Evolutionary conservation across 2,329 filamentous ascomycete species (phyloP).

Genomic region (Trichoderma harzianum): DNA sequence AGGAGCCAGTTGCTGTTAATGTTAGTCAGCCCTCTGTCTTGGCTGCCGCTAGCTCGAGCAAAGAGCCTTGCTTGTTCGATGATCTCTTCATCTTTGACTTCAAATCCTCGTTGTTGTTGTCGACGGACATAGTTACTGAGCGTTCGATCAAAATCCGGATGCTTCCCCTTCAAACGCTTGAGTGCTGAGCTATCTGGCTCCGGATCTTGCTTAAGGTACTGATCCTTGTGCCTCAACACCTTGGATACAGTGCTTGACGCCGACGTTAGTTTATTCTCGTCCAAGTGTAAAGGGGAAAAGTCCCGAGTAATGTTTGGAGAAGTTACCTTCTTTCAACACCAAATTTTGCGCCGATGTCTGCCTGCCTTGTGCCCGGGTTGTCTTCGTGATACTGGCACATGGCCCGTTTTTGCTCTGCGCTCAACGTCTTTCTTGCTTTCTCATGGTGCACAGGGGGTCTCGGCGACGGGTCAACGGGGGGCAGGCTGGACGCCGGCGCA

Average conservation of each 20-base stretch:
- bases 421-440: constrained; percentile 81
- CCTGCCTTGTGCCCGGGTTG: constrained; percentile 87
- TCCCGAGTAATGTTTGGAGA: constrained; percentile 20
- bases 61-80: constrained; percentile 82
- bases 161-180: constrained; percentile 80
- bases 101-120: constrained; percentile 69
- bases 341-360: constrained; percentile 92
- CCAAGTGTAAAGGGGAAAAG: constrained; percentile 25
- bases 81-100: constrained; percentile 76
- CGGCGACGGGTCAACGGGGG: constrained; percentile 33
- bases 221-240: constrained; percentile 89
- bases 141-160: constrained; percentile 86
- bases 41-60: constrained; percentile 63
- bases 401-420: constrained; percentile 79
- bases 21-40: constrained; percentile 67
- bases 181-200: constrained; percentile 61
- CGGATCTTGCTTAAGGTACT: constrained; percentile 84
- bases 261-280: constrained; percentile 23
- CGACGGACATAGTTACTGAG: constrained; percentile 85
- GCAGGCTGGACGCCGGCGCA: constrained; percentile 54
- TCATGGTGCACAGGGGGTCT: constrained; percentile 40
- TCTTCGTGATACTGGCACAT: constrained; percentile 96
- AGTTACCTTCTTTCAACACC: constrained; percentile 93
- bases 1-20: constrained; percentile 81
- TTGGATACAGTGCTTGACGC: constrained; percentile 88